These are phyloP conservation scores for Phycomyces nitens DNA, from an alignment of 192 early-diverging fungal species.

Conservation along the genomic window DNA sequence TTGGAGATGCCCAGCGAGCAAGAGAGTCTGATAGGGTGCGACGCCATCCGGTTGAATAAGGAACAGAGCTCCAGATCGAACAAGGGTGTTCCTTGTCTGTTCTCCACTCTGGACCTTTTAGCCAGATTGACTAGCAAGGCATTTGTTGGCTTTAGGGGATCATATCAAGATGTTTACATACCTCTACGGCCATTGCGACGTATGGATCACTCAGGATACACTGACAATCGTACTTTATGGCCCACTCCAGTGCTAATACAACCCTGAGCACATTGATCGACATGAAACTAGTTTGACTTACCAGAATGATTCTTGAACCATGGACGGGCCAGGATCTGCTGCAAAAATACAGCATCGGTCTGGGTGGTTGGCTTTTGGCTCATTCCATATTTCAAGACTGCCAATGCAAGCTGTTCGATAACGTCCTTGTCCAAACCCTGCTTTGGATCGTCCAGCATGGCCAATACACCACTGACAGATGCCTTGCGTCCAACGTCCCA, in stretches of 20 bases:
- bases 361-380: conserved; percentile 1
- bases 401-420: conserved; percentile 10
- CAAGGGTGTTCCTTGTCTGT: conserved; percentile 19
- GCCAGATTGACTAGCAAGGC: conserved; percentile 23
- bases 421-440: not conserved
- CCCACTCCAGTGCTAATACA: conserved; percentile 25
- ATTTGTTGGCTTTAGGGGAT: not conserved
- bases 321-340: conserved; percentile 17
- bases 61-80: conserved; percentile 7
- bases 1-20: conserved; percentile 10
- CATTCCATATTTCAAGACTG: conserved; percentile 10
- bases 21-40: not conserved
- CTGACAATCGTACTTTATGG: conserved; percentile 18
- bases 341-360: not conserved
- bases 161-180: conserved; percentile 9
- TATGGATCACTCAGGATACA: conserved; percentile 11
- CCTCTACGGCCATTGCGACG: conserved; percentile 21
- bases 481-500: conserved; percentile 22
- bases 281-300: not conserved
- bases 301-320: conserved; percentile 18
- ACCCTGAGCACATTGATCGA: not conserved
- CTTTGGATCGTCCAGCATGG: conserved; percentile 17
- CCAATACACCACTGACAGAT: conserved; percentile 25
- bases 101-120: conserved; percentile 16
- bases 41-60: not conserved